Conservation (phyloP, 2,329 filamentous ascomycete species). For the Magnaporthiopsis rhizophila region DNA sequence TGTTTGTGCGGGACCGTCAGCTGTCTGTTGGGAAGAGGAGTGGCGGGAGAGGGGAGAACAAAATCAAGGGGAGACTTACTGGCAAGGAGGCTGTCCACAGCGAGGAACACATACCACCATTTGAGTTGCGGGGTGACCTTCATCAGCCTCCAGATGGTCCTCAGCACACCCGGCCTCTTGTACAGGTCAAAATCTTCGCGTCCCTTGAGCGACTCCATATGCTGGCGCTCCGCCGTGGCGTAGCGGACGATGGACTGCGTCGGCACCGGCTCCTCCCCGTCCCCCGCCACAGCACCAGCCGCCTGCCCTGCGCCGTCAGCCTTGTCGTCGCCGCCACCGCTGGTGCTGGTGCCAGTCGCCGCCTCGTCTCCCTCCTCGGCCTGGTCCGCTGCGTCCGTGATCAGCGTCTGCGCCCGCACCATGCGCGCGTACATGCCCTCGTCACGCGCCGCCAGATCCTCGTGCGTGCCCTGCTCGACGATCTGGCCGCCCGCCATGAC, state of each 20-base stretch:
- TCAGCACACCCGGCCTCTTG: slow-evolving; percentile 12
- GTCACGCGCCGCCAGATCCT: slow-evolving; percentile 15
- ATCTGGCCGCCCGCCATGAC: slow-evolving; percentile 26
- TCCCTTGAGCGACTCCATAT: slow-evolving; percentile 9
- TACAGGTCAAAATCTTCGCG: slow-evolving; percentile 16
- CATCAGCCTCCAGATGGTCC: slow-evolving; percentile 11
- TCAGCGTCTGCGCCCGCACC: slow-evolving; percentile 15
- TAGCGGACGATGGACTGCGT: slow-evolving; percentile 16
- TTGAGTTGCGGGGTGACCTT: slow-evolving; percentile 12
- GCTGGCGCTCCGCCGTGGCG: slow-evolving; percentile 13
- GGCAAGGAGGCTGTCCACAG: neutral
- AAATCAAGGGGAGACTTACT: neutral
- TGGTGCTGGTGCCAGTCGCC: neutral
- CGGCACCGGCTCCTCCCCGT: slow-evolving; percentile 9
- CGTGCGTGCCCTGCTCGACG: slow-evolving; percentile 23
- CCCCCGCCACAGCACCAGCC: neutral
- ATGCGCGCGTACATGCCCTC: slow-evolving; percentile 18
- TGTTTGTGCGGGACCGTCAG: neutral
- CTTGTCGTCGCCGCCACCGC: neutral
- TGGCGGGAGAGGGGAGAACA: neutral
- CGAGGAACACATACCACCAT: slow-evolving; percentile 11
- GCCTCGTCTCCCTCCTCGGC: neutral
- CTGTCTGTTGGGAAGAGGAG: neutral
- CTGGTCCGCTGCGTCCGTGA: slow-evolving; percentile 1
- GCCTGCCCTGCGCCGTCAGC: no score